Conservation (phyloP, 345 rosid species). For the Eucalyptus tenuipes region DNA sequence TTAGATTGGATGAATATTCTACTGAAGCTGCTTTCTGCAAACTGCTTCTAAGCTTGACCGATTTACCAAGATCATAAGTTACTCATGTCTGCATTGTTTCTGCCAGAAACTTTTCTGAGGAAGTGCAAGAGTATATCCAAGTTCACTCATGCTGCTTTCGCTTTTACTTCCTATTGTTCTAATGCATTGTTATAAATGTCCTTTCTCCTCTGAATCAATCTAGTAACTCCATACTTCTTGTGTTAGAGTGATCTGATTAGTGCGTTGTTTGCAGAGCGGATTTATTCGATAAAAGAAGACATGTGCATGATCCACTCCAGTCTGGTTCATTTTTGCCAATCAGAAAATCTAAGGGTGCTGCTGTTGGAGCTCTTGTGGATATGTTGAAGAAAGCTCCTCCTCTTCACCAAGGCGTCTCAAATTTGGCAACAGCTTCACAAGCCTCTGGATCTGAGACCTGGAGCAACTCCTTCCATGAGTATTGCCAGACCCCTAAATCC, state of each 20-base stretch:
- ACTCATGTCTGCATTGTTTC: background rate
- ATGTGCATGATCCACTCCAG: constrained; percentile 22
- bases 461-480: constrained; percentile 8
- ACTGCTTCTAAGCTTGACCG: background rate
- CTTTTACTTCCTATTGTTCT: background rate
- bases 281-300: constrained; percentile 48
- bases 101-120: background rate
- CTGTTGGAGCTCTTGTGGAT: constrained; percentile 73
- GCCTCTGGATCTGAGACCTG: constrained; percentile 14
- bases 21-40: background rate
- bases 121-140: background rate
- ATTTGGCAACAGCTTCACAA: constrained; percentile 11
- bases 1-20: background rate
- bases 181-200: background rate
- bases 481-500: background rate
- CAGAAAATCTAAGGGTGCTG: constrained; percentile 73
- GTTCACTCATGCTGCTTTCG: background rate
- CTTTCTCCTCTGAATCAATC: background rate
- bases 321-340: constrained; percentile 30
- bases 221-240: background rate
- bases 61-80: background rate
- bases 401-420: constrained; percentile 46
- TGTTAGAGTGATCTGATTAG: background rate
- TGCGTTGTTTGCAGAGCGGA: constrained; percentile 28
- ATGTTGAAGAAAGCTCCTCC: constrained; percentile 91